Evolutionary conservation across 495 filamentous ascomycete genomes (phyloP).

Genomic region (Penicillium subrubescens): DNA sequence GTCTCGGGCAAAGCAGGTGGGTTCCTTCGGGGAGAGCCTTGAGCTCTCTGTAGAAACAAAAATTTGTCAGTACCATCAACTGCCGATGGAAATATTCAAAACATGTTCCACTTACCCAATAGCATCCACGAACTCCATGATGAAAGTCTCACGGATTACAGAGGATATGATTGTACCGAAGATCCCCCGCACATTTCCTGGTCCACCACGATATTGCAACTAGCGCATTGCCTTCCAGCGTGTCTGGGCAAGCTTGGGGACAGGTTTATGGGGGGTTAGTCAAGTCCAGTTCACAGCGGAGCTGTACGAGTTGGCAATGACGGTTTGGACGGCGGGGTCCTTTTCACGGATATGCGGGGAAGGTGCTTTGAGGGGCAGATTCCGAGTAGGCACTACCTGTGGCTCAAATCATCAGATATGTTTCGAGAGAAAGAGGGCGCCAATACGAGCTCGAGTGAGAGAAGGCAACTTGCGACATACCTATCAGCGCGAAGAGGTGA

Average conservation of each 20-base stretch:
- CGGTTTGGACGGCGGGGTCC: not conserved
- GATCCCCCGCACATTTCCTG: conserved; percentile 23
- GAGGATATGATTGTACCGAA: conserved; percentile 8
- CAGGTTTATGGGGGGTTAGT: not conserved
- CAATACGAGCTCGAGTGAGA: not conserved
- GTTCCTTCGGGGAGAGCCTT: conserved; percentile 47
- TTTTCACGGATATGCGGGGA: not conserved
- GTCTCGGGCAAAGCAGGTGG: conserved; percentile 54
- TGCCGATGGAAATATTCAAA: not conserved
- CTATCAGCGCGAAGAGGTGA: not conserved
- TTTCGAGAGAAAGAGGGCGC: not conserved
- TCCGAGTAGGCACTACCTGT: not conserved
- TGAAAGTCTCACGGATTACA: conserved; percentile 17
- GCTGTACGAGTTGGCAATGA: not conserved
- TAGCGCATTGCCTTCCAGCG: conserved; percentile 13
- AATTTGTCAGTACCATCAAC: conserved; percentile 12
- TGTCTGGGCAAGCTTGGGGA: not conserved
- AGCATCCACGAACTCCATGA: conserved; percentile 49
- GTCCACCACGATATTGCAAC: conserved; percentile 1
- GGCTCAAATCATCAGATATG: not conserved
- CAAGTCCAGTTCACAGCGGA: not conserved
- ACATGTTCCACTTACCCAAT: conserved; percentile 35
- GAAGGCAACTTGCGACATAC: not conserved
- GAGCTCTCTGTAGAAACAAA: conserved; percentile 36
- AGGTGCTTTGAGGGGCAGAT: not conserved